A percentile compares a stretch with the other conserved stretches of the same genome.
Conservation (phyloP, 1,284 basidiomycete species). For the Moniliella sp. region DNA sequence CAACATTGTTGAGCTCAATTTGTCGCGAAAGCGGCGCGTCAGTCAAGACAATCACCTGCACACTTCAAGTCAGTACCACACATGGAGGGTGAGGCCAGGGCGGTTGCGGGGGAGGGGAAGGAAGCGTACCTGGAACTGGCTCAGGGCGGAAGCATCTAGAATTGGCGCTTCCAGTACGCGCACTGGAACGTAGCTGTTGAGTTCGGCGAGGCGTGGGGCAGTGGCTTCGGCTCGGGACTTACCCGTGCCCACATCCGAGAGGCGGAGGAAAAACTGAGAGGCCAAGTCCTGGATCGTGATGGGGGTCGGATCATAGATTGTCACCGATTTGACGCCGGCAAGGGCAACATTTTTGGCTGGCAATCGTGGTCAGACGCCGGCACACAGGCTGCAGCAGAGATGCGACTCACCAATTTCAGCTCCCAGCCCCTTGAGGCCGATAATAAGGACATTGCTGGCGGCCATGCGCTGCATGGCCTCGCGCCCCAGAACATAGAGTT, state of each 20-base stretch:
- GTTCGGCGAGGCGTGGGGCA: conserved; percentile 68
- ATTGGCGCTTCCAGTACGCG: conserved; percentile 39
- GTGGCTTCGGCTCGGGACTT: conserved; percentile 55
- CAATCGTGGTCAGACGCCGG: not conserved
- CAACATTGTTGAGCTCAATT: conserved; percentile 75
- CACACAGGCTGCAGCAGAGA: not conserved
- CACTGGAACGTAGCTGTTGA: conserved; percentile 90
- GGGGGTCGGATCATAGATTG: conserved; percentile 76
- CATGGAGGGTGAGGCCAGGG: not conserved
- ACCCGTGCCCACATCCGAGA: conserved; percentile 57
- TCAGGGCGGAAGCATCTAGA: conserved; percentile 14
- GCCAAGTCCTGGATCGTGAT: conserved; percentile 70
- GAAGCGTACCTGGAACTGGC: conserved; percentile 39
- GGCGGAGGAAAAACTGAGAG: conserved; percentile 85
- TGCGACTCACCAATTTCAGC: conserved; percentile 57
- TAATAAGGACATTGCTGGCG: conserved; percentile 75
- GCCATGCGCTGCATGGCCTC: conserved; percentile 97
- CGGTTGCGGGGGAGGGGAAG: conserved; percentile 39
- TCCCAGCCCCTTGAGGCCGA: conserved; percentile 81
- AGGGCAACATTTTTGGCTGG: conserved; percentile 88
- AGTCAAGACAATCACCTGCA: conserved; percentile 60
- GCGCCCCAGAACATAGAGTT: conserved; percentile 33
- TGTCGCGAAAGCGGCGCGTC: conserved; percentile 58
- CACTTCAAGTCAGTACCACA: not conserved
- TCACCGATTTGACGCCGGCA: conserved; percentile 93